Percentiles rank a stretch among this genome's conserved stretches.
These are phyloP conservation scores for Talaromyces sp. DNA, from an alignment of 2,329 filamentous ascomycete species.

Conservation along the genomic window DNA sequence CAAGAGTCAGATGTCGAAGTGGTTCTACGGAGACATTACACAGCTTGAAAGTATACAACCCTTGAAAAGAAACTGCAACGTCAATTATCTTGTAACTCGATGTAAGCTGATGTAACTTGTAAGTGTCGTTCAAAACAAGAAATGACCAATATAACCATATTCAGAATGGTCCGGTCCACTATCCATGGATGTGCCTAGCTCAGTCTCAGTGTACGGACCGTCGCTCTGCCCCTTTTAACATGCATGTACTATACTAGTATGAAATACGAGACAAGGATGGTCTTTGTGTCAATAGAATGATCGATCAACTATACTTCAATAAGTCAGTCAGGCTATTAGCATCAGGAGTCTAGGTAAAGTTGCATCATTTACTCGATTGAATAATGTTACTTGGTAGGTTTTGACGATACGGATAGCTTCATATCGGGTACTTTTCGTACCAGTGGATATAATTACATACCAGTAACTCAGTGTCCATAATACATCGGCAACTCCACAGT, in stretches of 20 bases:
- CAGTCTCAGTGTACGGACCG: neutral
- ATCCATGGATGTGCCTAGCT: neutral
- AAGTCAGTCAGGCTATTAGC: no score
- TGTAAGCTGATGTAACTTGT: neutral
- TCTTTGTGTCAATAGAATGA: neutral
- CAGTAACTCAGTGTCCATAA: neutral
- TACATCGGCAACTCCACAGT: neutral
- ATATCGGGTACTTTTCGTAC: neutral
- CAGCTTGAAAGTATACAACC: neutral
- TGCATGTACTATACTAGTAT: neutral
- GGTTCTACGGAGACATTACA: neutral
- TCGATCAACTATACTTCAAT: no score
- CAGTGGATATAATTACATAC: neutral
- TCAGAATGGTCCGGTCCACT: neutral
- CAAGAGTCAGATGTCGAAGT: neutral
- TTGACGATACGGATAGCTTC: neutral
- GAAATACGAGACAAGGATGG: neutral
- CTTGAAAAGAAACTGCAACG: neutral
- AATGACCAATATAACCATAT: conserved; percentile 6
- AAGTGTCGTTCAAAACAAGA: neutral
- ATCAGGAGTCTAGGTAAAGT: no score
- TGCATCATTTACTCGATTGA: no score
- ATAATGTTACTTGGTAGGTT: neutral
- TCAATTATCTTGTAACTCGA: neutral
- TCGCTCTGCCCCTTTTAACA: neutral